Conservation (phyloP, 331 rosid species). For the Pyrus hybrid region DNA sequence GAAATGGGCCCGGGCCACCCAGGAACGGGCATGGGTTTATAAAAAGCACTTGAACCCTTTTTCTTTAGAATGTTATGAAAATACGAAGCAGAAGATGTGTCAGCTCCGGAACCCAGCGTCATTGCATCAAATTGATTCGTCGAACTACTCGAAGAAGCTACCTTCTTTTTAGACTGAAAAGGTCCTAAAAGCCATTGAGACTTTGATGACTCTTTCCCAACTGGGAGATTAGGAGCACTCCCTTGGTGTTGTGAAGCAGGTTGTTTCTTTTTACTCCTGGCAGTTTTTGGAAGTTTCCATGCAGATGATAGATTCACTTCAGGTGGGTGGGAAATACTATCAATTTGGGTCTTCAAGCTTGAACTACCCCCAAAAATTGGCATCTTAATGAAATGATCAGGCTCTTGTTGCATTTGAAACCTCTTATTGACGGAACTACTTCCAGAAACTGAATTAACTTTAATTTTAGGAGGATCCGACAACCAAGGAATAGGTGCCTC, state of each 20-base stretch:
- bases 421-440: slow-evolving; percentile 22
- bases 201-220: slow-evolving; percentile 37
- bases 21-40: slow-evolving; percentile 16
- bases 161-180: slow-evolving; percentile 35
- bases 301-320: slow-evolving; percentile 11
- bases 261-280: slow-evolving; percentile 29
- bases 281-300: slow-evolving; percentile 19
- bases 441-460: slow-evolving; percentile 19
- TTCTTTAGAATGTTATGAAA: slow-evolving; percentile 14
- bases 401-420: slow-evolving; percentile 18
- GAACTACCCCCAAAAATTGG: slow-evolving; percentile 22
- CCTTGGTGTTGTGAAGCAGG: slow-evolving; percentile 21
- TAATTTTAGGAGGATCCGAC: slow-evolving; percentile 24
- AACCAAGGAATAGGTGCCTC: slow-evolving; percentile 90
- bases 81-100: slow-evolving; percentile 22
- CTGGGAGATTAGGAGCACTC: slow-evolving; percentile 26
- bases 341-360: slow-evolving; percentile 22
- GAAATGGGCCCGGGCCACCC: slow-evolving; percentile 15
- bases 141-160: slow-evolving; percentile 18
- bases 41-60: slow-evolving; percentile 9
- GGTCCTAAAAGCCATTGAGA: slow-evolving; percentile 33
- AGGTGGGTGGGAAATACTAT: slow-evolving; percentile 15
- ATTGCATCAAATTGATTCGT: slow-evolving; percentile 19
- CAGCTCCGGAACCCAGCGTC: slow-evolving; percentile 32
- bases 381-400: slow-evolving; percentile 17